These are phyloP conservation scores for Geum urbanum DNA, from an alignment of 306 rosid genomes.

Conservation along the genomic window DNA sequence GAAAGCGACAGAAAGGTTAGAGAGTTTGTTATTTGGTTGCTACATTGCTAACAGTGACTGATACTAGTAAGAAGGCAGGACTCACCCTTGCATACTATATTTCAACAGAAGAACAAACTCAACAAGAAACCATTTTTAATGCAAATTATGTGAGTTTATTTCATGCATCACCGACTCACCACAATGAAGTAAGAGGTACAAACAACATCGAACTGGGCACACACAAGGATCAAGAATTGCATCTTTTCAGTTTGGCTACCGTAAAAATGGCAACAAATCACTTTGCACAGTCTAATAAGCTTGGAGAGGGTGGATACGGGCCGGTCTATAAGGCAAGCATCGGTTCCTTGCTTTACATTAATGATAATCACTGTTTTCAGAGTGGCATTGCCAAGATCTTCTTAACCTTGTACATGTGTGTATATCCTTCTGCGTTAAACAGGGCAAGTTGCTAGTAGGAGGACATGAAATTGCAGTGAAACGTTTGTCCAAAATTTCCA, in stretches of 20 bases:
- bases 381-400: no score
- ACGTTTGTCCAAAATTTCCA: conserved; percentile 22
- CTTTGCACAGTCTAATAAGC: conserved; percentile 17
- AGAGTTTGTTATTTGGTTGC: neutral
- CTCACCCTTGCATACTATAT: neutral
- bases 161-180: neutral
- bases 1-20: neutral
- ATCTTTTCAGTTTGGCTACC: conserved; percentile 1
- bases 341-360: neutral
- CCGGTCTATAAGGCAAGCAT: conserved; percentile 28
- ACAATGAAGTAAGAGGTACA: neutral
- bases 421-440: neutral
- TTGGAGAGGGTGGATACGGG: conserved; percentile 34
- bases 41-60: neutral
- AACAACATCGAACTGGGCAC: neutral
- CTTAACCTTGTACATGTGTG: neutral
- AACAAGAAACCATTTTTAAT: neutral
- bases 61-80: no score
- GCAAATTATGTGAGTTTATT: neutral
- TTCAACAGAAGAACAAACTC: neutral
- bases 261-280: conserved; percentile 4
- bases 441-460: conserved; percentile 13
- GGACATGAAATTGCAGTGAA: conserved; percentile 29
- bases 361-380: neutral
- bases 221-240: conserved; percentile 14